These are phyloP conservation scores for Hydnum rufescens DNA, from an alignment of 768 basidiomycete genomes.

Conservation along the genomic window DNA sequence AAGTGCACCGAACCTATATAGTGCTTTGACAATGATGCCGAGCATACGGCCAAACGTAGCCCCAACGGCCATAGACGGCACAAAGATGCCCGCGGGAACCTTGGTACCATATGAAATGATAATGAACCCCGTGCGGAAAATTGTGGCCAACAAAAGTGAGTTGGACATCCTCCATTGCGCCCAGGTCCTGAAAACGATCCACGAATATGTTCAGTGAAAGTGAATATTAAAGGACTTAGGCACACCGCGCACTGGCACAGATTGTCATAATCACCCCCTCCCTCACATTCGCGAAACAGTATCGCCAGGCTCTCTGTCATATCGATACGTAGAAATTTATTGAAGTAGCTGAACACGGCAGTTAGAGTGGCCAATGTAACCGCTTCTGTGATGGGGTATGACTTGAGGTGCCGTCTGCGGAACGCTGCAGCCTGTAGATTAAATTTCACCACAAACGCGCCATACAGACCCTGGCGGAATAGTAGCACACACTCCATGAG, in stretches of 20 bases:
- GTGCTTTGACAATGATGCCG: slow-evolving; percentile 86
- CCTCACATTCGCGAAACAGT: slow-evolving; percentile 89
- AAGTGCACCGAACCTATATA: slow-evolving; percentile 45
- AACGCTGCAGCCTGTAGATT: slow-evolving; percentile 91
- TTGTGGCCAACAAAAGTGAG: slow-evolving; percentile 76
- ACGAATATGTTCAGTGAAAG: no score
- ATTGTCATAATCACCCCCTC: slow-evolving; percentile 75
- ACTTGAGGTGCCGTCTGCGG: slow-evolving; percentile 70
- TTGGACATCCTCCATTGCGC: slow-evolving; percentile 92
- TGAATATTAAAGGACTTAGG: not conserved
- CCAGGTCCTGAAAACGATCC: slow-evolving; percentile 44
- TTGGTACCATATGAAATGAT: slow-evolving; percentile 89
- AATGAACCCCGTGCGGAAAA: slow-evolving; percentile 71
- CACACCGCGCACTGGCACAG: slow-evolving; percentile 70
- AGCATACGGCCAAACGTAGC: slow-evolving; percentile 95
- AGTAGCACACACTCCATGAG: not conserved
- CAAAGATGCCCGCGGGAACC: slow-evolving; percentile 95
- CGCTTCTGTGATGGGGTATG: slow-evolving; percentile 76
- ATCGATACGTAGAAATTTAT: slow-evolving; percentile 85
- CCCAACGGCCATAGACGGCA: slow-evolving; percentile 97
- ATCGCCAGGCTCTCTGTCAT: slow-evolving; percentile 96
- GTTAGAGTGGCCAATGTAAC: slow-evolving; percentile 73
- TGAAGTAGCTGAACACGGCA: slow-evolving; percentile 82
- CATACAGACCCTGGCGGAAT: slow-evolving; percentile 66
- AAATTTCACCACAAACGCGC: slow-evolving; percentile 92